Base-by-base conservation (phyloP, 192 early-diverging fungal species). In the Ambispora gerdemannii region DNA sequence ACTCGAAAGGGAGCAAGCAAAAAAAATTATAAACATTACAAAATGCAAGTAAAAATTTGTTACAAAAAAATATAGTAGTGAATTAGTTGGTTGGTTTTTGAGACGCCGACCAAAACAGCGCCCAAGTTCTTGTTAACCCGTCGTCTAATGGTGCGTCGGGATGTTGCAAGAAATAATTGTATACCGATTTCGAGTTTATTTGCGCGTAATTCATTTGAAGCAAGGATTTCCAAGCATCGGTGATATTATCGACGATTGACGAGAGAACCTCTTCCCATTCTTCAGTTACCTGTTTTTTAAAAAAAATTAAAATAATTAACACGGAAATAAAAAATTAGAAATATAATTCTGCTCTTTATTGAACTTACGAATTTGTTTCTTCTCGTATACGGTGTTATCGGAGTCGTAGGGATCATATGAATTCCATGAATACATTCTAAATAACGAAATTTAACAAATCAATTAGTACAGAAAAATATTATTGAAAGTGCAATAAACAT, bases 391-490 rank as follows among this genome's bases (percentile, higher is more conserved):
- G 76, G 67, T 50, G 74, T 7, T 0, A 69, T 72, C 3, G 76
- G 76, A 25, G 76, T 77, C 0, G 72, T 72, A 11, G 76, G 76
- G 27, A 77, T 72, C 71, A 77, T 77, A 17, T 74, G 76, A 31
- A 77, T 77, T 7, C 76, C 76, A 53, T 77, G 76, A 15, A 77
- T 77, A n/a, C 76, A 77, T 34, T 77, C 76, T 77, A 50, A 0
- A 51, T 25, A 35, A 11, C 19, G 30, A 2, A 20, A 55, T 50
- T 20, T 11, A 62, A 51, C 33, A 25, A 2, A 11, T 8, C 13
- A 66, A 6, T 19, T 33, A 17, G 24, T 43, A 27, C 49, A 31
- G 19, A 28, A 53, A 63, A n/a, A n/a, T 6, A 6, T 43, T 43
- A 10, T 43, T 15, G 15, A 43, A 15, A 43, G 38, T 43, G 6